Percentiles rank a stretch among this genome's conserved stretches.
Evolutionary conservation across 495 filamentous ascomycete genomes (phyloP).

Genomic region (Neurospora cerealis): DNA sequence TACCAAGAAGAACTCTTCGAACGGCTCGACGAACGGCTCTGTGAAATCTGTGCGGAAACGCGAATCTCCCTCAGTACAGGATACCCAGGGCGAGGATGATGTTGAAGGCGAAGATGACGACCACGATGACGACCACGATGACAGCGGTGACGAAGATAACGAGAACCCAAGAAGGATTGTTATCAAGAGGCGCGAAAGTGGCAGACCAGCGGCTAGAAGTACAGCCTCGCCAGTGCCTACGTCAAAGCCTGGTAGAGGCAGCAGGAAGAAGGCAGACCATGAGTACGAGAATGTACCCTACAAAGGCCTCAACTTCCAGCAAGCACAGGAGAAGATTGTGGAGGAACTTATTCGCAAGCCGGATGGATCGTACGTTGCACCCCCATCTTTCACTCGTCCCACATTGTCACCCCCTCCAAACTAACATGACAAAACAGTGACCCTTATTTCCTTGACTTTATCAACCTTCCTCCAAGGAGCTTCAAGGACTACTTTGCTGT

Average conservation of each 20-base stretch:
- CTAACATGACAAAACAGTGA: constrained; percentile 35
- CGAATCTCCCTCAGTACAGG: constrained; percentile 9
- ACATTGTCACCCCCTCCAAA: constrained; percentile 1
- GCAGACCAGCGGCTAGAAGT: constrained; percentile 10
- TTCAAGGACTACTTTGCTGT: constrained; percentile 69
- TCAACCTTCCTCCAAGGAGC: constrained; percentile 51
- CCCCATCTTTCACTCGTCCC: not conserved
- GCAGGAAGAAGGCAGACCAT: constrained; percentile 33
- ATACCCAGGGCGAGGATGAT: constrained; percentile 17
- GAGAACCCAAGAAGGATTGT: constrained; percentile 20
- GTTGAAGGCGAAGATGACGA: constrained; percentile 17
- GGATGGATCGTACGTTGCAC: constrained; percentile 47
- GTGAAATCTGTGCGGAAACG: constrained; percentile 4
- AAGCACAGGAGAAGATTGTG: constrained; percentile 74
- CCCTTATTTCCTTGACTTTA: constrained; percentile 50
- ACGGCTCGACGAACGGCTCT: not conserved
- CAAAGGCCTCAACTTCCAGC: constrained; percentile 59
- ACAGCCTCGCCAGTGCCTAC: not conserved
- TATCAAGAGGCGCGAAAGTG: constrained; percentile 20
- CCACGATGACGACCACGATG: constrained; percentile 21
- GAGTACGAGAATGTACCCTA: constrained; percentile 44
- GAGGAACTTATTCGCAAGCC: constrained; percentile 54
- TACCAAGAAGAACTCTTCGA: not conserved
- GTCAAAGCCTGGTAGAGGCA: constrained; percentile 8
- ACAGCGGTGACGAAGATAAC: constrained; percentile 24